Evolutionary conservation across 2,329 filamentous ascomycete genomes (phyloP).

Genomic region (Ascochyta pisi): DNA sequence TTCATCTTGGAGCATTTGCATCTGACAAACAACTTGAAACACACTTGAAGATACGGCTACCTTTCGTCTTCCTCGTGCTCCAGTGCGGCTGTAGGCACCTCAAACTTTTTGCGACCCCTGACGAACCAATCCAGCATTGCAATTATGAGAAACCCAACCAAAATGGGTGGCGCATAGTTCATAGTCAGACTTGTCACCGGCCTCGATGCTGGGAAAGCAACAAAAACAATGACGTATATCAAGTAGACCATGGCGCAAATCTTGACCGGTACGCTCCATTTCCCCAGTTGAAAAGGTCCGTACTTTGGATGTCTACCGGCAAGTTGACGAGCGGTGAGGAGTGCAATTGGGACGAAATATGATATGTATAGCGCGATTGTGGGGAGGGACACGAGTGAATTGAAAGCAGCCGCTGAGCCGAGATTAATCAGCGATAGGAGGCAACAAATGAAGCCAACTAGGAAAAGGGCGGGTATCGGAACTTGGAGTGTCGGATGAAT

Average conservation of each 20-base stretch:
- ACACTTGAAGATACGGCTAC: no score
- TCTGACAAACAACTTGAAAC: no score
- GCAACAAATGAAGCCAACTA: constrained; percentile 41
- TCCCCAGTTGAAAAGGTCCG: constrained; percentile 25
- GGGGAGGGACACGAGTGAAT: constrained; percentile 41
- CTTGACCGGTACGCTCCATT: constrained; percentile 25
- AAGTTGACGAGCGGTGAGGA: constrained; percentile 20
- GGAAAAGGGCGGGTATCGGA: constrained; percentile 34
- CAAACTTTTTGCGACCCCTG: no score
- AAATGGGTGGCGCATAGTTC: constrained; percentile 43
- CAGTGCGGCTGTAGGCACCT: no score
- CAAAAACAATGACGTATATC: constrained; percentile 36
- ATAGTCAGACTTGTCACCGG: constrained; percentile 40
- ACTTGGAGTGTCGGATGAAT: constrained; percentile 37
- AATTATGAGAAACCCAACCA: constrained; percentile 31
- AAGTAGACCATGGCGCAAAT: constrained; percentile 39
- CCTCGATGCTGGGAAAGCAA: constrained; percentile 38
- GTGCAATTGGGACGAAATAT: constrained; percentile 41
- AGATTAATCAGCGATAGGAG: constrained; percentile 41
- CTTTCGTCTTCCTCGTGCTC: no score
- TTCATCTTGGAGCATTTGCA: no score
- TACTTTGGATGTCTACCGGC: not conserved
- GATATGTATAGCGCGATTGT: constrained; percentile 43
- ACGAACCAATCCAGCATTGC: constrained; percentile 34
- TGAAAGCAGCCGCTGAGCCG: constrained; percentile 46